Evolutionary conservation across 805 yeast species (phyloP).

Genomic region (Yarrowia deformans): DNA sequence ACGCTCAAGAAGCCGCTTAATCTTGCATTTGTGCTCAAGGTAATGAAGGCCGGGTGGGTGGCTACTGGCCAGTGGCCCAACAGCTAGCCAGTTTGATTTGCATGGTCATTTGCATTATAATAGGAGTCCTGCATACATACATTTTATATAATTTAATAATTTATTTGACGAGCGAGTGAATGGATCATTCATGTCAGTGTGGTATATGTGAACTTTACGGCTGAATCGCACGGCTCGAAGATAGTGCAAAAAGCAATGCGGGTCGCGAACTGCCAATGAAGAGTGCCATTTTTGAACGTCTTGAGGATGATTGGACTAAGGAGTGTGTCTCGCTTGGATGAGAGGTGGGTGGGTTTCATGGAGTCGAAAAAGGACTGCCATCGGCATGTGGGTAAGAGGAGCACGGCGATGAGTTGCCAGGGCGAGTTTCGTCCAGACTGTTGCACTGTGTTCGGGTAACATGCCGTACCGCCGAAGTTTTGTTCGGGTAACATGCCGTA

Average conservation of each 20-base stretch:
- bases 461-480: too few species aligned
- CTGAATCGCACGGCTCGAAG: not conserved
- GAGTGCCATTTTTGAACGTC: not conserved
- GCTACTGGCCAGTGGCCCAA: slow-evolving; percentile 72
- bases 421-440: too few species aligned
- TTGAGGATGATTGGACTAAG: too few species aligned
- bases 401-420: too few species aligned
- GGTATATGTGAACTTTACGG: not conserved
- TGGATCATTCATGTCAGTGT: too few species aligned
- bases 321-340: too few species aligned
- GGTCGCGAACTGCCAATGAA: not conserved
- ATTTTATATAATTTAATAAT: slow-evolving; percentile 13
- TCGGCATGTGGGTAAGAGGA: too few species aligned
- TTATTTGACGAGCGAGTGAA: not conserved
- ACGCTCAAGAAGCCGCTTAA: slow-evolving; percentile 74
- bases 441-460: too few species aligned
- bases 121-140: slow-evolving; percentile 5
- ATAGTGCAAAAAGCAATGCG: not conserved
- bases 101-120: slow-evolving; percentile 6
- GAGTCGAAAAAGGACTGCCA: too few species aligned
- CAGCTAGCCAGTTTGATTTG: slow-evolving; percentile 5
- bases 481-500: too few species aligned
- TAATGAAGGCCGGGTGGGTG: slow-evolving; percentile 86
- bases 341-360: too few species aligned
- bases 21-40: slow-evolving; percentile 71